Base-by-base conservation (phyloP, 1,284 basidiomycete genomes). In the Boletus chippewaensis region DNA sequence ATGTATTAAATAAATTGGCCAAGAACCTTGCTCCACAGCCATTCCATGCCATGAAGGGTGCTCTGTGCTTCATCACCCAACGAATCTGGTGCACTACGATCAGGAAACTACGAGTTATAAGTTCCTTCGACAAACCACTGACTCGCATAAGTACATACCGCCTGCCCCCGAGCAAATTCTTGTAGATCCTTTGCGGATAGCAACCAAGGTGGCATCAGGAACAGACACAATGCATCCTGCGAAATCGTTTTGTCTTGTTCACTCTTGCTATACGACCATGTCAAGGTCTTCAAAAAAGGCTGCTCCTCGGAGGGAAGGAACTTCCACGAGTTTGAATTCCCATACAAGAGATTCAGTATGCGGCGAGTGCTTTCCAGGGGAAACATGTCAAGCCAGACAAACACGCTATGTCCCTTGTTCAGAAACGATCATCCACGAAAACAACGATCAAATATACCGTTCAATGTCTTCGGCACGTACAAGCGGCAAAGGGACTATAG, bases 171-270 rank as follows among this genome's bases (percentile, higher is more conserved):
- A 13, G 71, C 62, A 59, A 87, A 84, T 50, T 74, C 70, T 44
- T 75, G 67, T 26, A 88, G 61, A 57, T 87, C 84, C 39, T 70
- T 65, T 16, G 65, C 58, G 4, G 80, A 75, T 32, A 85, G 65
- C 35, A 80, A 69, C 81, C 83, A 87, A 1, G 84, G 83, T 5
- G 84, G 77, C 61, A 84, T 79, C 45, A 81, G 71, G 40, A 81
- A 78, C 38, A 86, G 59, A 8, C 78, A 65, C 3, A 80, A 61
- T 24, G 73, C 70, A 24, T 72, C 64, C 18, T 56, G 55, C 15
- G 53, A 50, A 42, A 43, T 52, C 10, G 43, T n/a, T 54, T 53
- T 59, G 16, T 51, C 42, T 31, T 51, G 51, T 15, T 55, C 57
- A 26, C 39, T 18, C 38, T 40, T 51, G 38, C 46, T 11, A 24